Evolutionary conservation across 2,329 filamentous ascomycete species (phyloP), one percentile per base, ranked within the genome.

Genomic region (Botryotinia convoluta): DNA sequence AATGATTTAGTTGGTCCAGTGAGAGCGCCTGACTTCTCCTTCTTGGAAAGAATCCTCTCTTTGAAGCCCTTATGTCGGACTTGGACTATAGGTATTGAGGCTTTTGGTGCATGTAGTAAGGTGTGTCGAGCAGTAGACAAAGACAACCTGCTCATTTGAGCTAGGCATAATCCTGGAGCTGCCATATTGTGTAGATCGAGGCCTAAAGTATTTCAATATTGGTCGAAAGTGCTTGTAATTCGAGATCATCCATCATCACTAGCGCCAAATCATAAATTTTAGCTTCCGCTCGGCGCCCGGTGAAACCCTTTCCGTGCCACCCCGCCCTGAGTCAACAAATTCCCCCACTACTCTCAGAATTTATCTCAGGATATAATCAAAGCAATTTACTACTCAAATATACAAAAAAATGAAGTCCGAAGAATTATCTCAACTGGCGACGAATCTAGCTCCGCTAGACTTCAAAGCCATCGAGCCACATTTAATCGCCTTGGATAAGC

Each of bases 401-500:
- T 57, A 37, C 29, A 39, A 37, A 59, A 72, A 67, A 72, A 89
- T 90, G 88, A 89, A 89, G 83, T 81, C 83, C 77, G 85, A 87
- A 78, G 87, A 89, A 81, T 84, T 90, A 77, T 83, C 85, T 74
- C 82, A 85, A 72, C 82, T 90, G 68, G 83, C 86, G 74, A 83
- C 82, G 79, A 84, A 84, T 77, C 84, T 90, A 74, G 82, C 84
- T 74, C 86, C 85, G 57, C 84, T 88, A 71, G 93, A 97, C 83
- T 96, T 97, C 85, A 97, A 96, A 84, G 86, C 91, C 74, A 90
- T 95, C 77, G 93, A 96, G 81, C 88, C 89, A 39, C 87, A 90
- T 74, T 88, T 97, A 72, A 86, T 88, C 78, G 90, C 92, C 77
- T 90, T 98, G 75, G 94, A 98, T 83, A 93, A 93, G 82, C 92